These are phyloP conservation scores for Lodderomyces metapsilosis DNA, from an alignment of 1,139 yeast species.

Conservation along the genomic window DNA sequence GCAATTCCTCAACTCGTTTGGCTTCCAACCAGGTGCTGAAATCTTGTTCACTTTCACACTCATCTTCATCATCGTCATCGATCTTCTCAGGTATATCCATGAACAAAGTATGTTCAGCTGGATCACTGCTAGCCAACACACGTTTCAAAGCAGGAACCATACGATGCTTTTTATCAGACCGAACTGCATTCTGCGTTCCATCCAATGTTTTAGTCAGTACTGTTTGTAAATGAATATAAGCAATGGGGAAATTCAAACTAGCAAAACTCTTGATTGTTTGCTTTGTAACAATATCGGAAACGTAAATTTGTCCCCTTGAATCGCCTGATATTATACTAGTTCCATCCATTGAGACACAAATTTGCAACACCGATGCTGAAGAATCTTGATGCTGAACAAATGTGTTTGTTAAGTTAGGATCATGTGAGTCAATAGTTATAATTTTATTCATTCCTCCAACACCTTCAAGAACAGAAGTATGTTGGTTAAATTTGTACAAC, in stretches of 20 bases:
- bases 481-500: conserved; percentile 48
- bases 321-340: conserved; percentile 75
- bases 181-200: neutral
- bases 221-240: conserved; percentile 23
- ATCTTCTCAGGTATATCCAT: conserved; percentile 36
- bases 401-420: conserved; percentile 49
- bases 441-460: conserved; percentile 57
- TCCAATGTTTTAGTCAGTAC: conserved; percentile 24
- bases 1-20: conserved; percentile 51
- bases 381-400: conserved; percentile 56
- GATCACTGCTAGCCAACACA: conserved; percentile 44
- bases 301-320: conserved; percentile 59
- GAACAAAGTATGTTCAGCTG: conserved; percentile 50
- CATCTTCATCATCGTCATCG: neutral
- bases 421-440: conserved; percentile 51
- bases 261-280: conserved; percentile 71
- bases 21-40: conserved; percentile 44
- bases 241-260: conserved; percentile 44
- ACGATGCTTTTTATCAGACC: conserved; percentile 32
- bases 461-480: conserved; percentile 47
- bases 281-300: conserved; percentile 72
- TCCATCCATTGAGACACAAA: conserved; percentile 74
- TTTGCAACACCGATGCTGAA: conserved; percentile 38
- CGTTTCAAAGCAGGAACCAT: conserved; percentile 60
- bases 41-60: conserved; percentile 13